phyloP scores from a whole-genome alignment of 2,329 filamentous ascomycete genomes.

The Thermomyces lanuginosus region DNA sequence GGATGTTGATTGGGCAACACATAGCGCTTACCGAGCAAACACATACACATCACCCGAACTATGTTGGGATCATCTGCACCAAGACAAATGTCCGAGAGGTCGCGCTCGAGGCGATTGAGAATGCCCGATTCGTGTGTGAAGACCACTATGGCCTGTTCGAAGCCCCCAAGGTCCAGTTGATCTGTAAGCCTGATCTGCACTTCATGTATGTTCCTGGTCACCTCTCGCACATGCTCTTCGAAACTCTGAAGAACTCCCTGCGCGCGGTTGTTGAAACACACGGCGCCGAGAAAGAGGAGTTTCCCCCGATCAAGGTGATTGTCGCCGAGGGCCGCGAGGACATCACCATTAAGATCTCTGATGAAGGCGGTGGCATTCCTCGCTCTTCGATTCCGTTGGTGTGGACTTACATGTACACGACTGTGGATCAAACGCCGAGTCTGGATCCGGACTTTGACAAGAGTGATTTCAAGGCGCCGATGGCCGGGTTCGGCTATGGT shows the following conservation, averaged over 20 bases:
- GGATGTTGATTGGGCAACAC: slow-evolving; percentile 98
- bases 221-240: slow-evolving; percentile 97
- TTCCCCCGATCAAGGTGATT: slow-evolving; percentile 92
- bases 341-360: slow-evolving; percentile 95
- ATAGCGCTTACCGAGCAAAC: slow-evolving; percentile 91
- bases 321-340: slow-evolving; percentile 96
- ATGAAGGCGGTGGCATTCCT: slow-evolving; percentile 92
- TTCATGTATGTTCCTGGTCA: slow-evolving; percentile 99
- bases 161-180: slow-evolving; percentile 86
- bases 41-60: slow-evolving; percentile 74
- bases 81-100: slow-evolving; percentile 94
- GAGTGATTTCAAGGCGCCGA: slow-evolving; percentile 96
- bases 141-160: slow-evolving; percentile 97
- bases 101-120: slow-evolving; percentile 93
- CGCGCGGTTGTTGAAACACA: slow-evolving; percentile 92
- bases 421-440: slow-evolving; percentile 86
- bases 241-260: slow-evolving; percentile 95
- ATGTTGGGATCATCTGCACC: slow-evolving; percentile 97
- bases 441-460: slow-evolving; percentile 97
- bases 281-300: slow-evolving; percentile 87
- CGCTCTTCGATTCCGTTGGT: slow-evolving; percentile 85
- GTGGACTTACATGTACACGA: slow-evolving; percentile 99
- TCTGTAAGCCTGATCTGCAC: slow-evolving; percentile 83
- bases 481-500: slow-evolving; percentile 98
- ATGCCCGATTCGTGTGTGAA: slow-evolving; percentile 96